Conservation (phyloP, 2,329 filamentous ascomycete species). For the Aspergillus alliaceus region DNA sequence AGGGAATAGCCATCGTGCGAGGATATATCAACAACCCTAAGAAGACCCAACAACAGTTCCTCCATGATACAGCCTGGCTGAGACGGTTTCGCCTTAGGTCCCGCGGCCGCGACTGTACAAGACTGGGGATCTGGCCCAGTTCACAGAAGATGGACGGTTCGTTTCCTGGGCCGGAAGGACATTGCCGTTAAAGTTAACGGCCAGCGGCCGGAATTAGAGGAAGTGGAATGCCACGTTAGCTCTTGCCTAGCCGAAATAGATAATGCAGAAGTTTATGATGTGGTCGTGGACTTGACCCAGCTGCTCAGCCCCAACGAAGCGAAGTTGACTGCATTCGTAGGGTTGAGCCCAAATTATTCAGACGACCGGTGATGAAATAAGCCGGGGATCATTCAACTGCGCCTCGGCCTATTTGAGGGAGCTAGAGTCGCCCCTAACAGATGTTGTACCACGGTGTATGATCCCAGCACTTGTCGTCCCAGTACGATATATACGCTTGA, state of each 20-base stretch:
- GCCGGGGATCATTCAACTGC: background rate
- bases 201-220: background rate
- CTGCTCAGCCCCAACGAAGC: background rate
- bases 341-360: background rate
- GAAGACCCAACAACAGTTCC: no score
- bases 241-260: background rate
- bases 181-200: background rate
- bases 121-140: background rate
- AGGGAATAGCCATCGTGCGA: background rate
- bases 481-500: background rate
- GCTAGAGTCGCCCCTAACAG: background rate
- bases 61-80: no score
- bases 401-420: background rate
- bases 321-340: background rate
- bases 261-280: background rate
- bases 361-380: background rate
- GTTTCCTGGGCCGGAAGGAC: background rate
- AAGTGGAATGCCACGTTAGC: background rate
- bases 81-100: no score
- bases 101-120: background rate
- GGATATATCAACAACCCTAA: no score
- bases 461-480: background rate
- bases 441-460: background rate
- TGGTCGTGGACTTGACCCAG: background rate
- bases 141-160: background rate